Conservation (phyloP, 139 green algal genomes). For the Spirogloea muscicola region DNA sequence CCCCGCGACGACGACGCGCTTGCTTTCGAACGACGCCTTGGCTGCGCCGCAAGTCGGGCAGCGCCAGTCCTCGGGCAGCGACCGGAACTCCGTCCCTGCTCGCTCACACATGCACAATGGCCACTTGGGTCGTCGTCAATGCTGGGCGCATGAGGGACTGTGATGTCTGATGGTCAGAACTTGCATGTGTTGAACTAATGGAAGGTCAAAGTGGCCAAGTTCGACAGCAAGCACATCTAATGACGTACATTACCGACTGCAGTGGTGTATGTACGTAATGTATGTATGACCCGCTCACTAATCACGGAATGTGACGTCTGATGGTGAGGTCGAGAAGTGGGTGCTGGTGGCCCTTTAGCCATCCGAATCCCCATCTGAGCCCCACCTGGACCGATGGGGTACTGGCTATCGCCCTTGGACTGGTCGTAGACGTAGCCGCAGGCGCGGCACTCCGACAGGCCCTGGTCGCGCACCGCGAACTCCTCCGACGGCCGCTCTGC, state of each 20-base stretch:
- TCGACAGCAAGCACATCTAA: neutral
- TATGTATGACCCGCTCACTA: neutral
- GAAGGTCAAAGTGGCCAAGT: neutral
- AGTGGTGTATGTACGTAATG: neutral
- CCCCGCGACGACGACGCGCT: constrained; percentile 67
- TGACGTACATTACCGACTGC: neutral
- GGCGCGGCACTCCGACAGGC: constrained; percentile 18
- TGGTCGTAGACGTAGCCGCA: constrained; percentile 32
- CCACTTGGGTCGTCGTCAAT: too few relatives aligned
- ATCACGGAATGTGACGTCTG: too few relatives aligned
- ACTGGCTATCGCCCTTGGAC: constrained; percentile 21
- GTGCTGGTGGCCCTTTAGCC: neutral
- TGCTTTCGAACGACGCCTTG: constrained; percentile 69
- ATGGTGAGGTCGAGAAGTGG: neutral
- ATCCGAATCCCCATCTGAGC: neutral
- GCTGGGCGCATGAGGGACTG: neutral
- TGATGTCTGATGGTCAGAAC: neutral
- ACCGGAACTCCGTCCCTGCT: constrained; percentile 50
- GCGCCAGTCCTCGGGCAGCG: constrained; percentile 83
- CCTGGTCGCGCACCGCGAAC: constrained; percentile 28
- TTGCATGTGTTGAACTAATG: too few relatives aligned
- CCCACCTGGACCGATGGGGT: constrained; percentile 32
- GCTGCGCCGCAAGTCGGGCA: constrained; percentile 83
- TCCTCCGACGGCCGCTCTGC: constrained; percentile 1
- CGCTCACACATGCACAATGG: too few relatives aligned